Evolutionary conservation across 2,329 filamentous ascomycete genomes (phyloP).

Genomic region (Alternaria incomplexa): DNA sequence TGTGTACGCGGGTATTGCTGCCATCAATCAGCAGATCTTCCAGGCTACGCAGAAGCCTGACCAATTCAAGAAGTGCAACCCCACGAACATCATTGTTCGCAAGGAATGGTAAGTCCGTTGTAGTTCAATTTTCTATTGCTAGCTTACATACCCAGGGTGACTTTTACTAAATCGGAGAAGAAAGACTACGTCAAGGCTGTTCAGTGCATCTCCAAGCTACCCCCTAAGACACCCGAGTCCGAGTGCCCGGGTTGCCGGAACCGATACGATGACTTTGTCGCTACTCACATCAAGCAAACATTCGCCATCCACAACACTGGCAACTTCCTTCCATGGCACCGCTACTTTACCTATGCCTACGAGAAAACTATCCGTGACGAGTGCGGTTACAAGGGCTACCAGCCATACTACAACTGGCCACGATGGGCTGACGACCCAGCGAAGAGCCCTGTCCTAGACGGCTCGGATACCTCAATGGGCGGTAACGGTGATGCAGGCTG

Average conservation of each 20-base stretch:
- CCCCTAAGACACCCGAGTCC: conserved; percentile 29
- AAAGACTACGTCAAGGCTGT: conserved; percentile 41
- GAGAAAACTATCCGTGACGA: conserved; percentile 38
- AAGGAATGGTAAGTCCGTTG: conserved; percentile 50
- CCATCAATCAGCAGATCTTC: conserved; percentile 34
- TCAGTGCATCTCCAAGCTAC: conserved; percentile 34
- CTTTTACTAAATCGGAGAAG: conserved; percentile 34
- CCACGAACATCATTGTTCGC: conserved; percentile 49
- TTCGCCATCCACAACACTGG: conserved; percentile 36
- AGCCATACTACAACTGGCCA: conserved; percentile 42
- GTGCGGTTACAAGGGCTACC: conserved; percentile 37
- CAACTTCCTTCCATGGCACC: conserved; percentile 38
- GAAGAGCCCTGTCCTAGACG: conserved; percentile 61
- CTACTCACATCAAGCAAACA: conserved; percentile 39
- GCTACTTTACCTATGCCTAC: conserved; percentile 36
- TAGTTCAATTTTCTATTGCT: background rate
- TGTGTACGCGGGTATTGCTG: conserved; percentile 30
- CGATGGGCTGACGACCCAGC: conserved; percentile 32
- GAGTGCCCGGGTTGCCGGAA: conserved; percentile 36
- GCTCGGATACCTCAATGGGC: conserved; percentile 54
- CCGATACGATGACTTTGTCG: conserved; percentile 42
- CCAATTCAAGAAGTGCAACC: conserved; percentile 43
- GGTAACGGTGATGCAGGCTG: conserved; percentile 53
- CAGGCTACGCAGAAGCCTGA: conserved; percentile 25
- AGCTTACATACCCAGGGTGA: conserved; percentile 24